Base-by-base conservation (phyloP, 1,139 yeast genomes). In the Pichia sp. region DNA sequence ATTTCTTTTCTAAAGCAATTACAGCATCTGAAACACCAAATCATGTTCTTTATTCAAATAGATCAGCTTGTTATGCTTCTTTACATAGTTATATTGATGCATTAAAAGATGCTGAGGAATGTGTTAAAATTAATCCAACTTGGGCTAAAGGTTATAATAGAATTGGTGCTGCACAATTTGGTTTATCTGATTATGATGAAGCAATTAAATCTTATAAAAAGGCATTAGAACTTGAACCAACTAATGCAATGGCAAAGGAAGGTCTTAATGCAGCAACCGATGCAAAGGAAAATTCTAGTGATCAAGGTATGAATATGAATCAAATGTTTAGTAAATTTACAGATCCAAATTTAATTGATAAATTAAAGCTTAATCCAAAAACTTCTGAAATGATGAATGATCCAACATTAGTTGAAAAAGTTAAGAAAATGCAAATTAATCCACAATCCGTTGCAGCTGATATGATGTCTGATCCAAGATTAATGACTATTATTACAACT, bases 61-160 rank as follows among this genome's bases (percentile, higher is more conserved):
- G 97, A 67, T 89, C 97, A n/a, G 98, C 95, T 9, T 78, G 88
- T 49, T 84, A 83, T 61, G 86, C 97, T 3, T 86, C 96, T 11
- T 69, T 83, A 69, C 83, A 83, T 63, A 70, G 88, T 58, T 92
- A 81, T 62, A 67, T 69, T 35, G 72, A 81, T 53, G 97, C 97
- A 3, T 73, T 88, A 52, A 72, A 74, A 49, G 97, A 92, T 66
- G 97, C 97, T 30, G 71, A 86, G 54, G 79, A 84, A 62, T 85
- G 96, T 69, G 81, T 86, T 46, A 76, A 78, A 61, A 80, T 88
- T 69, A 88, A 86, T 56, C 81, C 87, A 28, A 56, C 79, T 3
- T 92, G 97, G 97, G 89, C 96, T 27, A 92, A 92, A 69, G 98
- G 97, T 44, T 86, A 85, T 73, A 85, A 83, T 62, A 84, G 99